Evolutionary conservation across 257 asterid genomes (phyloP), one percentile per base, ranked within the genome.

Genomic region (Coffea canephora): DNA sequence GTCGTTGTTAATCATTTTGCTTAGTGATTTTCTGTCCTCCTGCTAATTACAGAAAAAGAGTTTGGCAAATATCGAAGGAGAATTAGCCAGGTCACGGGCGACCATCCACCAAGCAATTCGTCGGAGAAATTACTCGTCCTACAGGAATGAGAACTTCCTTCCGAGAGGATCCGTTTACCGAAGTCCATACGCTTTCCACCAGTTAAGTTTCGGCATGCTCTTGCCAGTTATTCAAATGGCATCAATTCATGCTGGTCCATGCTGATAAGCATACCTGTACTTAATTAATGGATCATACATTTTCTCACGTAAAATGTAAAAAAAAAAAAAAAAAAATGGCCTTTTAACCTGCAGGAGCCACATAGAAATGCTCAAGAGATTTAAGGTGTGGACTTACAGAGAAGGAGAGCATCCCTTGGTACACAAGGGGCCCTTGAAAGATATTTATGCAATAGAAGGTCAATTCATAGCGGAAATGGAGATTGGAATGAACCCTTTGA

Each of bases 341-440:
- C 11, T 49, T 43, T 45, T 12, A 2, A 49, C 41, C 4, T 27
- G 31, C 73, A 81, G 85, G 85, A 82, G 85, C 23, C 36, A 77
- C 19, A 50, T 72, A 66, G 85, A 82, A 73, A 82, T 82, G 85
- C 4, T 39, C 36, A 82, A 82, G 62, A 77, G 74, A 52, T 82
- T 82, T 64, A 82, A 82, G 65, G 76, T 82, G 23, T 82, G 85
- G 85, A 77, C 74, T n/a, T 82, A 82, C 31, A 73, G 45, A n/a
- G 85, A 82, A 72, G 85, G 85, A 55, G 78, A 82, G 49, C 77
- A 64, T 50, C 85, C 85, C 1, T 39, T 82, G 75, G 78, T 77
- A 49, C 85, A 82, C 13, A 19, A 77, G 12, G 85, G 85, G 46
- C 85, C 82, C 0, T 12, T 82, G 81, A 82, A 82, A 73, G 79